phyloP scores from a whole-genome alignment of 495 filamentous ascomycete species.

The Geoglossum glabrum region DNA sequence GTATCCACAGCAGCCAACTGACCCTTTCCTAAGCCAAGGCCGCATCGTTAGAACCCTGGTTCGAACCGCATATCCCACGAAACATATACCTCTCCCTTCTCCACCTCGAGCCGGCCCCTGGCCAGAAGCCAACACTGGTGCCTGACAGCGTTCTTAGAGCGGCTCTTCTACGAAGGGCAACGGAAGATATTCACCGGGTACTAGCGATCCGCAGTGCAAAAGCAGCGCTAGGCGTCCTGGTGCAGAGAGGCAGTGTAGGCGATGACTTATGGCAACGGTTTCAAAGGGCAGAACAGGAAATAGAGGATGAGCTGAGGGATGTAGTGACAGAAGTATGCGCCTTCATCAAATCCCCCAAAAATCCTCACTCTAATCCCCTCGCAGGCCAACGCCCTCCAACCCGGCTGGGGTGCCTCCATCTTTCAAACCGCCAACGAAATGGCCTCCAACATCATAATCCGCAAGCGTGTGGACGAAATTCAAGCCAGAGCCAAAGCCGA shows the following conservation, averaged over 20 bases:
- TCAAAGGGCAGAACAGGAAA: slow-evolving; percentile 80
- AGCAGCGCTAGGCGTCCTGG: slow-evolving; percentile 55
- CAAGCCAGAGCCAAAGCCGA: slow-evolving; percentile 48
- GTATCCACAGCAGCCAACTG: slow-evolving; percentile 6
- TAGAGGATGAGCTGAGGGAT: slow-evolving; percentile 86
- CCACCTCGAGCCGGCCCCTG: slow-evolving; percentile 51
- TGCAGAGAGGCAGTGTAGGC: slow-evolving; percentile 81
- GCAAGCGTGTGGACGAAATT: slow-evolving; percentile 39
- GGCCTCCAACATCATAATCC: slow-evolving; percentile 42
- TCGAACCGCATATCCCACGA: slow-evolving; percentile 68
- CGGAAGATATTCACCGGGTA: slow-evolving; percentile 79
- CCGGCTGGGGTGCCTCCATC: slow-evolving; percentile 80
- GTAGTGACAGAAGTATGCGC: slow-evolving; percentile 67
- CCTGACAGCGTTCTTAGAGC: slow-evolving; percentile 77
- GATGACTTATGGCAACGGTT: slow-evolving; percentile 95
- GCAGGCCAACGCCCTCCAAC: slow-evolving; percentile 68
- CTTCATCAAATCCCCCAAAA: not conserved
- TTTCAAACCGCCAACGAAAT: slow-evolving; percentile 90
- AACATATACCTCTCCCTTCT: slow-evolving; percentile 87
- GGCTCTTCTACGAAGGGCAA: slow-evolving; percentile 71
- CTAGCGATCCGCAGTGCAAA: slow-evolving; percentile 71
- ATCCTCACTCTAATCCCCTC: not conserved
- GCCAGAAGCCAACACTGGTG: slow-evolving; percentile 44
- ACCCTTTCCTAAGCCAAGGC: slow-evolving; percentile 36
- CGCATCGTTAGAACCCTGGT: slow-evolving; percentile 77